Base-by-base conservation (phyloP, 495 filamentous ascomycete species). In the Massariosphaeria phaeospora region DNA sequence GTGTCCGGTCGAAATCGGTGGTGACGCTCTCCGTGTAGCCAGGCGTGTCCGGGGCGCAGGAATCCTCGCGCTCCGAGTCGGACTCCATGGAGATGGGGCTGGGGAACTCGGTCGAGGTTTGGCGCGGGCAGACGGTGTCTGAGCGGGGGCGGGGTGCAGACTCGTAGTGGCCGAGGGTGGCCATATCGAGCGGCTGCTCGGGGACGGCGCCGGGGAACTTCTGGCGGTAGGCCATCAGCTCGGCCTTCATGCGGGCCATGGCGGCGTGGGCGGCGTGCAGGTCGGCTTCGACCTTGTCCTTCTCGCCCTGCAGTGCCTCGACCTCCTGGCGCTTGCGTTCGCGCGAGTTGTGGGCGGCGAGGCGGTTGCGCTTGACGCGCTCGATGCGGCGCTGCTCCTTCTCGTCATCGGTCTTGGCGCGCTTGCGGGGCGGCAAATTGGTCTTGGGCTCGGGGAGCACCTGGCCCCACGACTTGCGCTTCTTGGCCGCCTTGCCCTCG, bases 391-490 rank as follows among this genome's bases (percentile, higher is more conserved):
- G 85, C 72, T 98, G 93, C 72, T 97, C 93, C 72, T 98, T 98
- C 71, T 98, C 93, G 67, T 95, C 93, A 49, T 69, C 90, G 24
- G 93, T 98, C 80, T 96, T 98, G 63, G 93, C 93, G 54, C 93
- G 90, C 80, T 98, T 98, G 52, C 91, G 83, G 51, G 93, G 93
- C 60, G 93, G 93, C 24, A 98, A 80, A 63, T 94, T 95, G 34
- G 93, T 98, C 79, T 93, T 98, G 18, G 93, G 93, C 63, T 88
- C 88, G 21, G 93, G 93, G 39, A 98, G 83, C 73, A 94, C 86
- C 73, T 98, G 93, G 61, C 93, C 93, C 93, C 93, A 98, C 53
- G 91, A 96, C 76, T 97, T 98, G 70, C 93, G 79, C 79, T 98
- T 98, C 83, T 96, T 97, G 34, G 77, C 71, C 1, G 84, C 81